Evolutionary conservation across 108 stramenopile genomes (phyloP), one percentile per base, ranked within the genome.

Genomic region (Cylindrotheca closterium): DNA sequence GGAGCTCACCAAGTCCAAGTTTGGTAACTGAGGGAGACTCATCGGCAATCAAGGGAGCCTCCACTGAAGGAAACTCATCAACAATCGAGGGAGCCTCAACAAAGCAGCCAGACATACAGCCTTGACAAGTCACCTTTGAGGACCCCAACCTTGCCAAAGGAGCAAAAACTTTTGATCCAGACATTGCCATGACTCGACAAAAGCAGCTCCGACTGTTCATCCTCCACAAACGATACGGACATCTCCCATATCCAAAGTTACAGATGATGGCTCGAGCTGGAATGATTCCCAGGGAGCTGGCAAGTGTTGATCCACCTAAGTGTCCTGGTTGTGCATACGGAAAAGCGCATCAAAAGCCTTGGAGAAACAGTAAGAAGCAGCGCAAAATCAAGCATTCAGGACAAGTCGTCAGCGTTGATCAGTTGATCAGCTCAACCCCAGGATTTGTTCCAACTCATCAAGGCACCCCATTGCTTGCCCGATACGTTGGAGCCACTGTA

Each of bases 401-500:
- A 42, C 30, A 73, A 53, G 28, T 47, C 17, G 71, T 76, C 22
- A 25, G 52, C 12, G 71, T 80, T 19, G 79, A 80, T 30, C 79
- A 80, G 31, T 30, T 80, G 66, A 54, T 54, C 8, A 68, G 66
- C 12, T 51, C 74, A 2, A 75, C 71, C 42, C 67, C 75, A 3
- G 75, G 74, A n/a, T 63, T 76, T 27, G 54, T 80, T 22, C 71
- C 79, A 19, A 75, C 76, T 50, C 64, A 70, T 32, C 58, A 30
- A 32, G 79, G 79, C 17, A 62, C 55, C 12, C 54, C 71, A 21
- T 82, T 71, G 0, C 30, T 24, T 12, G 42, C 37, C 1, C 65
- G 75, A 0, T 73, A 78, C 77, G 32, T 27, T 10, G 23, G 49
- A 30, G 77, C 71, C 5, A 65, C 64, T 30, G 52, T 75, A 4